Percentiles rank a stretch among this genome's conserved stretches.
phyloP scores from a whole-genome alignment of 2,329 filamentous ascomycete genomes.

The Chaetomiaceae sp. region DNA sequence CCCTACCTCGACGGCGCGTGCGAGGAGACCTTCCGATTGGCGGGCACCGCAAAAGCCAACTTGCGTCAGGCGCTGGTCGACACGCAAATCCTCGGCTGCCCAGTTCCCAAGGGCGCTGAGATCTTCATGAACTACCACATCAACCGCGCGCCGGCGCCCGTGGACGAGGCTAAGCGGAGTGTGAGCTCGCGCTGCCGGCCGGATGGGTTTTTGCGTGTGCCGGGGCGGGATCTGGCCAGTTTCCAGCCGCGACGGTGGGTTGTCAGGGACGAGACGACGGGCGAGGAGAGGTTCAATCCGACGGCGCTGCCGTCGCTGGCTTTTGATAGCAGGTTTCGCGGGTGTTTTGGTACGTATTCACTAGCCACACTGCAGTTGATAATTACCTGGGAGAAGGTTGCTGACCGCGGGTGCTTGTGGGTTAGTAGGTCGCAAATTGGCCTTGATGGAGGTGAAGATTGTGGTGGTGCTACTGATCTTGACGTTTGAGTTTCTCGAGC shows the following conservation, averaged over 20 bases:
- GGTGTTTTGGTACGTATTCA: constrained; percentile 32
- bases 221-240: constrained; percentile 16
- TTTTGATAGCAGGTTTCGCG: constrained; percentile 33
- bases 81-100: constrained; percentile 35
- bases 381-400: too few relatives aligned
- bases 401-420: too few relatives aligned
- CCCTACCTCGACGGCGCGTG: constrained; percentile 38
- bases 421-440: constrained; percentile 18
- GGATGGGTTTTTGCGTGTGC: constrained; percentile 9
- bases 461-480: constrained; percentile 21
- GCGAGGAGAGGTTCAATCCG: constrained; percentile 28
- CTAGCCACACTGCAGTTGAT: too few relatives aligned
- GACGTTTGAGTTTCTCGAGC: constrained; percentile 21
- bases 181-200: constrained; percentile 5
- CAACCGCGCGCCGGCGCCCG: constrained; percentile 1
- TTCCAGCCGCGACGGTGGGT: constrained; percentile 39
- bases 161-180: constrained; percentile 13
- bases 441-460: constrained; percentile 21
- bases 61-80: constrained; percentile 31
- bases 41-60: constrained; percentile 23
- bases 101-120: constrained; percentile 17
- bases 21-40: constrained; percentile 35
- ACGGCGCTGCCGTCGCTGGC: constrained; percentile 29
- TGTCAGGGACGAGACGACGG: constrained; percentile 9
- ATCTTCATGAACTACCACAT: constrained; percentile 14